Evolutionary conservation across 108 stramenopile species (phyloP).

Genomic region (Halocafeteria seosinensis): DNA sequence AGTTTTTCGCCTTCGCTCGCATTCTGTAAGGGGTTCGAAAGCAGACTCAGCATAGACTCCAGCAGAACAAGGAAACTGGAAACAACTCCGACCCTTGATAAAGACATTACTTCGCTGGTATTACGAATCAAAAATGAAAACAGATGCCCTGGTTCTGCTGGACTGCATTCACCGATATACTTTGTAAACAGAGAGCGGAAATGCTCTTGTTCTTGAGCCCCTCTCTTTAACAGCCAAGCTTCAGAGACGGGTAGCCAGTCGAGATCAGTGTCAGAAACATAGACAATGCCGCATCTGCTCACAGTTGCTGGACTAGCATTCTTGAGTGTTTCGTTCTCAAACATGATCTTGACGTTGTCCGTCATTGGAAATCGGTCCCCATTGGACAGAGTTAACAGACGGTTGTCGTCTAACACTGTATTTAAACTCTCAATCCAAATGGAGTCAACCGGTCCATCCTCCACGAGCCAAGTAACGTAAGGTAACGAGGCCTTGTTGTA

Average conservation of each 20-base stretch:
- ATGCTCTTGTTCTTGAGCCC: constrained; percentile 1
- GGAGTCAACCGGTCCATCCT: constrained; percentile 47
- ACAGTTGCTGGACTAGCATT: constrained; percentile 49
- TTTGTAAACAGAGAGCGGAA: constrained; percentile 11
- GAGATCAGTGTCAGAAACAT: constrained; percentile 38
- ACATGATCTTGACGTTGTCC: constrained; percentile 49
- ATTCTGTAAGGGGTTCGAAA: background rate
- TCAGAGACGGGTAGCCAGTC: constrained; percentile 42
- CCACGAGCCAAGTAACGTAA: constrained; percentile 36
- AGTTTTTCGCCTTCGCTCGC: constrained; percentile 10
- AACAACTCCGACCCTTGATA: constrained; percentile 24
- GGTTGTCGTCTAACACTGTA: constrained; percentile 52
- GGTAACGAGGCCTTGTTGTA: constrained; percentile 35
- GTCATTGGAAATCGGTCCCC: constrained; percentile 51
- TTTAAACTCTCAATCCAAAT: constrained; percentile 51
- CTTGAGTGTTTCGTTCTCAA: constrained; percentile 40
- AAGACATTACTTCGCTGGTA: constrained; percentile 16
- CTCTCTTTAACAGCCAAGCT: constrained; percentile 27
- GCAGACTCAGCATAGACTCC: constrained; percentile 15
- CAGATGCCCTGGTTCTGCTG: constrained; percentile 22
- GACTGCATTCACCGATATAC: constrained; percentile 8
- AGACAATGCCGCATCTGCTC: constrained; percentile 43
- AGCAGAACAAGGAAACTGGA: constrained; percentile 21
- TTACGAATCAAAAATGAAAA: constrained; percentile 9
- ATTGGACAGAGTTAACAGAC: constrained; percentile 44